A percentile compares a stretch with the other conserved stretches of the same genome.
Evolutionary conservation across 2,329 filamentous ascomycete genomes (phyloP).

Genomic region (Cercospora beticola): DNA sequence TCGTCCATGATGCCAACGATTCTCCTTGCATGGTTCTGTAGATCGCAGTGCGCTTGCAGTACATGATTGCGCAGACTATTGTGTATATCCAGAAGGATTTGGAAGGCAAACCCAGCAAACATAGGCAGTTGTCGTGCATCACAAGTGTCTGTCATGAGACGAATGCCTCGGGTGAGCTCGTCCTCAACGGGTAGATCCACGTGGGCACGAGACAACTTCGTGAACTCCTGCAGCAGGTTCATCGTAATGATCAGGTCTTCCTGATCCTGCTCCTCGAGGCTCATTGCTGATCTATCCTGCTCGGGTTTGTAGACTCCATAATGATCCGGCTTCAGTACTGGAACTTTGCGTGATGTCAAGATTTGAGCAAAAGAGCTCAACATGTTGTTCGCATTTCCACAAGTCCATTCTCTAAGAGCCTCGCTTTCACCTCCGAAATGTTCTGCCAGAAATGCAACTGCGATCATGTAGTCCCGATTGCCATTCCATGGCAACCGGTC

Average conservation of each 20-base stretch:
- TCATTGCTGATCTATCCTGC: neutral
- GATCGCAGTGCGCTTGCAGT: rapidly evolving
- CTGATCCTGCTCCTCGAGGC: neutral
- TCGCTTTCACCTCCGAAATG: neutral
- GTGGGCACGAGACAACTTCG: neutral
- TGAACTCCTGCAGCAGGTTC: neutral
- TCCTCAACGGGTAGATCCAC: neutral
- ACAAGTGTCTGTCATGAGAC: neutral
- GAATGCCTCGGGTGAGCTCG: neutral
- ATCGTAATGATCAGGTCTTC: neutral
- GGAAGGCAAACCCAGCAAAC: neutral
- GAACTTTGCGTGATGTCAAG: neutral
- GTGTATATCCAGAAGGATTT: neutral
- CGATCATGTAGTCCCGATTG: neutral
- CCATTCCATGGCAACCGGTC: neutral
- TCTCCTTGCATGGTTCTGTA: neutral
- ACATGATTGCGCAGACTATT: neutral
- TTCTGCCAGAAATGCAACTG: neutral
- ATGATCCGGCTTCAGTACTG: neutral
- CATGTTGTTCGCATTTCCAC: neutral
- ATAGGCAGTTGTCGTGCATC: neutral
- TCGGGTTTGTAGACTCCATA: neutral
- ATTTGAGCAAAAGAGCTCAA: neutral
- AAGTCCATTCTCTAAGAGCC: neutral
- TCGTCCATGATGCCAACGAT: neutral